Evolutionary conservation across 1,284 basidiomycete genomes (phyloP).

Genomic region (Cystobasidium pallidum): DNA sequence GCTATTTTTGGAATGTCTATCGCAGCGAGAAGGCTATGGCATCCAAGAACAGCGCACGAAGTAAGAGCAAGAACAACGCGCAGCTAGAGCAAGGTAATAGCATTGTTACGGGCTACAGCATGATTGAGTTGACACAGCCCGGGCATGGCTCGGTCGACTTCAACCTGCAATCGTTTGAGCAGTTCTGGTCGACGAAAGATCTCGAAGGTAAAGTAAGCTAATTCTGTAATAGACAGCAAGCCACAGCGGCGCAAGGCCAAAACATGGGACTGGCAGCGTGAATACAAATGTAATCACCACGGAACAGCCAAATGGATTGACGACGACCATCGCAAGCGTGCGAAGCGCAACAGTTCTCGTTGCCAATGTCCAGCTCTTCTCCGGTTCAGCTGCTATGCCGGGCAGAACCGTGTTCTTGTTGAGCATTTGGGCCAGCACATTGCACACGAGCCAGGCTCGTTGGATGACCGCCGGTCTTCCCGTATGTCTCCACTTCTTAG

Average conservation of each 20-base stretch:
- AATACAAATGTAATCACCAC: not conserved
- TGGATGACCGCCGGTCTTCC: not conserved
- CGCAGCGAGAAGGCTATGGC: not conserved
- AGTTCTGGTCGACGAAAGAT: no score
- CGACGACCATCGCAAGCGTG: not conserved
- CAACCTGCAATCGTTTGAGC: no score
- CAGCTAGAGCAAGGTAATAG: not conserved
- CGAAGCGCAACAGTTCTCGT: not conserved
- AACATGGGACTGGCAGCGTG: not conserved
- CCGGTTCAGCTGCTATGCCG: not conserved
- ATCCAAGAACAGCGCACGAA: not conserved
- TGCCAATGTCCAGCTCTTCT: not conserved
- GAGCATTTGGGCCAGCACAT: not conserved
- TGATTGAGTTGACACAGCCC: no score
- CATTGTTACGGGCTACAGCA: no score
- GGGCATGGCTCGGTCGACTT: no score
- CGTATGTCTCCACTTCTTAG: not conserved
- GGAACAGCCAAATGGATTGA: not conserved
- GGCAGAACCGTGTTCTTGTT: not conserved
- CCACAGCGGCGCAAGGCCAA: not conserved
- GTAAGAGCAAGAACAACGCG: not conserved
- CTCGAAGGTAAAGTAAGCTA: no score
- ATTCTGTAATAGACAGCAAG: no score
- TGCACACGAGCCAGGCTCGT: not conserved
- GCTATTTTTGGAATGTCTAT: not conserved